Evolutionary conservation across 2,329 filamentous ascomycete species (phyloP).

Genomic region (Colletotrichum incanum): DNA sequence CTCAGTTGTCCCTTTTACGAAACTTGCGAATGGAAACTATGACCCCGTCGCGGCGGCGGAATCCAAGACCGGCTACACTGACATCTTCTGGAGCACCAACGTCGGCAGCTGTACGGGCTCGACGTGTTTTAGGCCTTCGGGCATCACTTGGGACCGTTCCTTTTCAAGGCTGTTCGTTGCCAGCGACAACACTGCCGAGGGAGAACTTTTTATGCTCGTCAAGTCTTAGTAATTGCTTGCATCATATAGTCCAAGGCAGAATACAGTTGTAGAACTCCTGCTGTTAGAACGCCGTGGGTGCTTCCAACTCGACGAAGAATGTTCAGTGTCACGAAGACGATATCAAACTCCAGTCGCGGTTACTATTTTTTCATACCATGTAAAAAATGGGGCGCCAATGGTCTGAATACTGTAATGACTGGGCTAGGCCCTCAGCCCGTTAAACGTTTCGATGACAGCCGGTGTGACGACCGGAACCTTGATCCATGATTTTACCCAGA

Average conservation of each 20-base stretch:
- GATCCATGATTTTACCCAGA: constrained; percentile 18
- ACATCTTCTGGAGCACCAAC: constrained; percentile 53
- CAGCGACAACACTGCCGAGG: constrained; percentile 46
- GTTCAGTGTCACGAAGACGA: too few relatives aligned
- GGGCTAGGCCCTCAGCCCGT: not conserved
- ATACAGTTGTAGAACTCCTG: too few relatives aligned
- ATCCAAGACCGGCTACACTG: constrained; percentile 49
- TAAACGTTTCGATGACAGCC: not conserved
- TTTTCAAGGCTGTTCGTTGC: constrained; percentile 47
- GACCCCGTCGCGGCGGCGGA: constrained; percentile 52
- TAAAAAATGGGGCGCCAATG: too few relatives aligned
- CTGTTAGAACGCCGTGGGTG: too few relatives aligned
- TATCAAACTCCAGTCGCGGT: not conserved
- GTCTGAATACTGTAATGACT: too few relatives aligned
- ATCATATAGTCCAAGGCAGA: not conserved
- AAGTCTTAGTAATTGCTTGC: not conserved
- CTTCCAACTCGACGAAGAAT: too few relatives aligned
- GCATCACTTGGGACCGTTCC: constrained; percentile 45
- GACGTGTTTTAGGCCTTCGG: constrained; percentile 47
- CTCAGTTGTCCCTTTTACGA: constrained; percentile 54
- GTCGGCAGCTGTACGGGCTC: constrained; percentile 49
- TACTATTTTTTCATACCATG: not conserved
- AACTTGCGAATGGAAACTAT: constrained; percentile 46
- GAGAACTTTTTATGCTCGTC: constrained; percentile 46
- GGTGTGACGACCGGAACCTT: too few relatives aligned